Percentiles rank a stretch among this genome's conserved stretches.
Conservation (phyloP, 352 stramenopile species). For the Pythium vanterpoolii region DNA sequence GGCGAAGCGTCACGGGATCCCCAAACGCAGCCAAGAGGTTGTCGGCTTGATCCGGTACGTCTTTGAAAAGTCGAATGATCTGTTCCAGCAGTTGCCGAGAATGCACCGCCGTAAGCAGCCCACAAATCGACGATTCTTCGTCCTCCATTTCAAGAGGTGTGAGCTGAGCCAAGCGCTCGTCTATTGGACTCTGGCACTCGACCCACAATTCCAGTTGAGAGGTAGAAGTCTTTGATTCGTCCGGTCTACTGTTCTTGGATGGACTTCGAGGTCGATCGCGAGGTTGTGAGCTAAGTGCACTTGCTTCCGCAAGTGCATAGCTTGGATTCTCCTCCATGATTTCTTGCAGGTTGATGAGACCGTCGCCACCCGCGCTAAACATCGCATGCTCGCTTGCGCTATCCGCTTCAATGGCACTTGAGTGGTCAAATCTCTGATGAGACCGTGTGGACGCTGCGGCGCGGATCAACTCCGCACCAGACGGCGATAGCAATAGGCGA, state of each 20-base stretch:
- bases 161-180: conserved; percentile 59
- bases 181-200: conserved; percentile 59
- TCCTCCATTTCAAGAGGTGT: conserved; percentile 58
- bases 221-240: conserved; percentile 20
- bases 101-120: conserved; percentile 60
- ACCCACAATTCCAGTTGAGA: conserved; percentile 61
- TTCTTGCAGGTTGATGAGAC: conserved; percentile 58
- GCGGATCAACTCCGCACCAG: conserved; percentile 29
- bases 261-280: conserved; percentile 40
- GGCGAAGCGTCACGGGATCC: conserved; percentile 58
- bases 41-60: conserved; percentile 33
- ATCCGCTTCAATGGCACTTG: not conserved
- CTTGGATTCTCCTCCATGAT: conserved; percentile 78
- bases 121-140: conserved; percentile 57
- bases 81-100: conserved; percentile 65
- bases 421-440: not conserved
- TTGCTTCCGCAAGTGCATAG: conserved; percentile 67
- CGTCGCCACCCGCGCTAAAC: conserved; percentile 6
- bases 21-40: conserved; percentile 56
- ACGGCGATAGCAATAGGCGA: conserved; percentile 49
- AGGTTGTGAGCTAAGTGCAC: conserved; percentile 25
- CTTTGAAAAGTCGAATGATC: conserved; percentile 55
- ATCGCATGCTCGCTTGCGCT: not conserved
- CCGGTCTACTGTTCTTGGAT: conserved; percentile 35
- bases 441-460: not conserved